These are phyloP conservation scores for Phytophthora constricta DNA, from an alignment of 352 stramenopile genomes.

Conservation along the genomic window DNA sequence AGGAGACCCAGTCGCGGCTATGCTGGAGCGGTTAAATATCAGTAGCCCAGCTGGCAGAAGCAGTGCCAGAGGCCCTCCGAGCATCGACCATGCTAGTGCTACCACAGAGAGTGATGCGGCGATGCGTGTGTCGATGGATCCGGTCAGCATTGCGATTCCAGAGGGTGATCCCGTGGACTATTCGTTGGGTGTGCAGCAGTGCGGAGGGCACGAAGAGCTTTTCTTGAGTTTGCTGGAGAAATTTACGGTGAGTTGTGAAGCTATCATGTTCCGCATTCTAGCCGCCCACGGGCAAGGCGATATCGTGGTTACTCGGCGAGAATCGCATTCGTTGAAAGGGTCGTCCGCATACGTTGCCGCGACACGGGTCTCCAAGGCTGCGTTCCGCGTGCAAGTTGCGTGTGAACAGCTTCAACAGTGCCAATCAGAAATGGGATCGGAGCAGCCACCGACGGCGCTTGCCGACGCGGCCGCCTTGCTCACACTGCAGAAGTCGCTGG, in stretches of 20 bases:
- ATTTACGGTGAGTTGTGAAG: constrained; percentile 68
- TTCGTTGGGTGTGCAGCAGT: constrained; percentile 79
- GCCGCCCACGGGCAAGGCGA: constrained; percentile 53
- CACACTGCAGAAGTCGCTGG: constrained; percentile 36
- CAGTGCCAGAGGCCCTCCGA: constrained; percentile 19
- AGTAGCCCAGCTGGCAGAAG: constrained; percentile 33
- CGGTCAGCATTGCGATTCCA: constrained; percentile 62
- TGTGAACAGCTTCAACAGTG: constrained; percentile 69
- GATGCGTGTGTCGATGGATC: constrained; percentile 32
- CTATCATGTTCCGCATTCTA: constrained; percentile 62
- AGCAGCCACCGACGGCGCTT: constrained; percentile 26
- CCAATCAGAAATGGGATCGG: constrained; percentile 33
- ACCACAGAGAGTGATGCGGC: constrained; percentile 36
- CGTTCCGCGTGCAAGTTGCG: constrained; percentile 81
- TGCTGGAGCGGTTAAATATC: constrained; percentile 49
- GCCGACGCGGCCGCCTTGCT: constrained; percentile 26
- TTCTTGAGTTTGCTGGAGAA: constrained; percentile 85
- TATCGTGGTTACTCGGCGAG: constrained; percentile 56
- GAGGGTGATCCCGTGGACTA: constrained; percentile 85
- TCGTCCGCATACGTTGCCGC: constrained; percentile 83
- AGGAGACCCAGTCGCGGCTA: constrained; percentile 41
- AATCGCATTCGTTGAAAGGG: constrained; percentile 84
- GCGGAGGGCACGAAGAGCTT: constrained; percentile 75
- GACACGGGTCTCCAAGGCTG: constrained; percentile 77
- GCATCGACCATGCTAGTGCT: constrained; percentile 29